phyloP scores from a whole-genome alignment of 2,329 filamentous ascomycete species.

The Phialophora expanda region DNA sequence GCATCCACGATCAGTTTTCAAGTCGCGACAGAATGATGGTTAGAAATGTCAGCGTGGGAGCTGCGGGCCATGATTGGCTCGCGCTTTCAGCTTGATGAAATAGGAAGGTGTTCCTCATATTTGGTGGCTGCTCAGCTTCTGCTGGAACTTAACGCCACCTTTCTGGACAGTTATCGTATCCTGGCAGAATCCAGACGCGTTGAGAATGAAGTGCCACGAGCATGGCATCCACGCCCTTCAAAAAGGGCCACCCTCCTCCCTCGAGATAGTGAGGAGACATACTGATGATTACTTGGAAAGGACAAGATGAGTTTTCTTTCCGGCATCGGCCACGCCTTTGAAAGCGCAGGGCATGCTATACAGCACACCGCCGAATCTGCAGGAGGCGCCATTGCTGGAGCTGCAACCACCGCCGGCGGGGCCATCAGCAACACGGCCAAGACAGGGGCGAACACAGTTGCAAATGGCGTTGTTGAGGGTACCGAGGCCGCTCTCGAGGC shows the following conservation, averaged over 20 bases:
- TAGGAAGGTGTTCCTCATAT: not conserved
- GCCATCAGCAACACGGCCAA: not conserved
- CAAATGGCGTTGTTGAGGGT: not conserved
- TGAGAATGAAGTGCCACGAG: not conserved
- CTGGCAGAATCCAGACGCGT: not conserved
- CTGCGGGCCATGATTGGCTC: not conserved
- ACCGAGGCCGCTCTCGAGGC: slow-evolving; percentile 3
- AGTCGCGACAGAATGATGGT: not conserved
- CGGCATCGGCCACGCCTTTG: not conserved
- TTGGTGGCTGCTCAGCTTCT: not conserved
- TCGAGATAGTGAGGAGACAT: not conserved
- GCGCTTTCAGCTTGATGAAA: not conserved
- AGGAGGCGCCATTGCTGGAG: not conserved
- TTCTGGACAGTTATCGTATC: not conserved
- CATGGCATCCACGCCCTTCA: not conserved
- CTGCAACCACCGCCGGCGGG: not conserved
- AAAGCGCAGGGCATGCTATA: not conserved
- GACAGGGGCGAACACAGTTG: not conserved
- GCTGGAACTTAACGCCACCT: too few relatives aligned
- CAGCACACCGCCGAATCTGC: not conserved
- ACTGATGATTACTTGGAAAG: not conserved
- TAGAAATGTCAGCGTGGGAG: not conserved
- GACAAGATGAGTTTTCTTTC: not conserved
- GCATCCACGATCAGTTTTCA: not conserved
- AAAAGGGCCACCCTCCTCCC: not conserved